Evolutionary conservation across 1,284 basidiomycete species (phyloP), one percentile per base, ranked within the genome.

Genomic region (Trichosporon sp.): DNA sequence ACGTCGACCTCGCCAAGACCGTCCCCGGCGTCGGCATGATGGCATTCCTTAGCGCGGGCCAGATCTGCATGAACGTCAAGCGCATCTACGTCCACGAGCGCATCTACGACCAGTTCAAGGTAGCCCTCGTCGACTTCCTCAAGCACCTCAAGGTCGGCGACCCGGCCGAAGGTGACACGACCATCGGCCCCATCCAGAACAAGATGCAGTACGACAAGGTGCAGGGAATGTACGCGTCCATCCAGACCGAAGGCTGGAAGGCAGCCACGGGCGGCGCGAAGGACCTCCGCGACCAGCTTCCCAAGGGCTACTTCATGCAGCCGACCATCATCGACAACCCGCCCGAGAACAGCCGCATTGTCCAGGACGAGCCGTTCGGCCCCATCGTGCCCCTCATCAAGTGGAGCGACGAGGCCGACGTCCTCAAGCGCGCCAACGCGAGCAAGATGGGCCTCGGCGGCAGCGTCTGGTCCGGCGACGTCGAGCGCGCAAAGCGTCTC

Each of bases 111-210:
- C 68, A 78, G 62, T 81, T 78, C 65, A 72, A 75, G 37, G 59
- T 71, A 8, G 67, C 69, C 37, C 69, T 80, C 21, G 71, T 75
- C 19, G 74, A 71, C 44, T 78, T 76, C 60, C 94, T 98, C 23
- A 83, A 89, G 21, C 80, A 85, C 25, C 95, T 99, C 85, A 95
- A 92, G 75, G 83, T 95, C 64, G 95, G 96, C 31, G 86, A 92
- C 69, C 95, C 95, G 4, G 84, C 93, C 46, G 89, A 94, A 64
- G 85, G 87, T 62, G 84, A 85, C 66, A 86, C 85, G 25, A 95
- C 92, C 0, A 93, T 96, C 71, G 96, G 95, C 0, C 95, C 95
- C 9, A 84, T 99, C 60, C 96, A 98, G 69, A 94, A 96, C 80
- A 81, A 83, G 21, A 88, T 86, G 34, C 94, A 95, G 1, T 82